Evolutionary conservation across 192 early-diverging fungal genomes (phyloP), one percentile per base, ranked within the genome.

Genomic region (Backusella liffmaniae): DNA sequence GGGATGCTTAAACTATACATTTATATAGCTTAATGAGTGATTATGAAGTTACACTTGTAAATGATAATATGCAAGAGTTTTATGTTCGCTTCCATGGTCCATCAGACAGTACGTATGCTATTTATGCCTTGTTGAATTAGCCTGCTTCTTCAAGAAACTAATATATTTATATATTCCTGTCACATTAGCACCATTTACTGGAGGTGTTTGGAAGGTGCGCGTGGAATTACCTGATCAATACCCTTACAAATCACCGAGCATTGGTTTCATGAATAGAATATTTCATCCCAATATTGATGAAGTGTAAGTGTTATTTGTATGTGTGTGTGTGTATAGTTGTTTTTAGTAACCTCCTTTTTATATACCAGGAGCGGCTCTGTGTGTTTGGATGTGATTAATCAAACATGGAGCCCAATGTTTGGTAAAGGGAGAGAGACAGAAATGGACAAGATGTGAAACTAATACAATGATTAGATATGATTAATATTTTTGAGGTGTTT

Each of bases 261-360:
- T 99, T 73, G 98, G 98, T 10, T 99, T 99, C 80, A 94, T 95
- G 88, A 99, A 99, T 91, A 97, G 94, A 83, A 98, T 99, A 75
- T 99, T 97, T 83, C 98, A 99, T 78, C 98, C 98, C 15, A 99
- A 99, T 84, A 99, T 99, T 70, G 98, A 99, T 85, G 98, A 99
- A 83, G 88, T 97, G 88, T 95, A 80, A 85, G 88, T 32, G 2
- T 32, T 32, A 26, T 26, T 26, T 26, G 26, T 26, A 26, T 26
- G 32, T 32, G 1, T 32, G 32, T 32, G 2, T 32, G 32, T 32
- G 2, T 32, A 32, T 32, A 32, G 32, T 32, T 32, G 32, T 3
- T 3, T 67, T 44, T 44, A 13, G 3, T 32, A 32, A 39, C 37
- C 37, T 39, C 37, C 37, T 37, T 39, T 39, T 32, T 32, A 32